Conservation (phyloP, 352 stramenopile genomes). For the Globisporangium rhizosaccharum region DNA sequence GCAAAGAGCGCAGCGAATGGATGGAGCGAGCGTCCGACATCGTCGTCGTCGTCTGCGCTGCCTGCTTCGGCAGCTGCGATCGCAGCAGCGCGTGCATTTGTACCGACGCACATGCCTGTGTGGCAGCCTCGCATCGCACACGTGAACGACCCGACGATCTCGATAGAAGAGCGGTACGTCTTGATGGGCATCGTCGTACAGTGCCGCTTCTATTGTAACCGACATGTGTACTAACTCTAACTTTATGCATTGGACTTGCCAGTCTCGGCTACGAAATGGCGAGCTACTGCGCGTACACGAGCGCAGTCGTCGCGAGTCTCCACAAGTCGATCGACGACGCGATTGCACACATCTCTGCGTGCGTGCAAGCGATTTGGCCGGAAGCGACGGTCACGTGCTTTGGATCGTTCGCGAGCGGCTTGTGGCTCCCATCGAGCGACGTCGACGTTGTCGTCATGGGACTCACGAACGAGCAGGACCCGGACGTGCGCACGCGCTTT, state of each 20-base stretch:
- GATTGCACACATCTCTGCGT: slow-evolving; percentile 57
- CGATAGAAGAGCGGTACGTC: slow-evolving; percentile 28
- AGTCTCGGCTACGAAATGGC: slow-evolving; percentile 58
- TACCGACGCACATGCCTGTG: slow-evolving; percentile 15
- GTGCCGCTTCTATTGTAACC: too few species aligned
- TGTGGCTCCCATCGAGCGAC: slow-evolving; percentile 87
- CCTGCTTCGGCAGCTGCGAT: neutral
- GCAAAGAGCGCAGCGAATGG: slow-evolving; percentile 3
- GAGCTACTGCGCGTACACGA: slow-evolving; percentile 60
- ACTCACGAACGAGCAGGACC: slow-evolving; percentile 33
- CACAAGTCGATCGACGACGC: slow-evolving; percentile 64
- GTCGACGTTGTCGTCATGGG: slow-evolving; percentile 86
- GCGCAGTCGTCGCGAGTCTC: slow-evolving; percentile 44
- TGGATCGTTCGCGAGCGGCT: slow-evolving; percentile 78
- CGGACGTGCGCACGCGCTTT: slow-evolving; percentile 40
- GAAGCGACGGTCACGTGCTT: slow-evolving; percentile 68
- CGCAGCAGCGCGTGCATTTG: neutral
- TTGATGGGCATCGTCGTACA: too few species aligned
- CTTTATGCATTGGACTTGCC: neutral
- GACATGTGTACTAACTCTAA: neutral
- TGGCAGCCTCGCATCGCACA: slow-evolving; percentile 25
- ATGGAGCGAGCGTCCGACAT: neutral
- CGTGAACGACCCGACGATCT: slow-evolving; percentile 29
- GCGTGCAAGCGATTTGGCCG: slow-evolving; percentile 70
- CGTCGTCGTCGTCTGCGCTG: neutral